Evolutionary conservation across 305 asterid genomes (phyloP), one percentile per base, ranked within the genome.

Genomic region (Salvia sclarea): DNA sequence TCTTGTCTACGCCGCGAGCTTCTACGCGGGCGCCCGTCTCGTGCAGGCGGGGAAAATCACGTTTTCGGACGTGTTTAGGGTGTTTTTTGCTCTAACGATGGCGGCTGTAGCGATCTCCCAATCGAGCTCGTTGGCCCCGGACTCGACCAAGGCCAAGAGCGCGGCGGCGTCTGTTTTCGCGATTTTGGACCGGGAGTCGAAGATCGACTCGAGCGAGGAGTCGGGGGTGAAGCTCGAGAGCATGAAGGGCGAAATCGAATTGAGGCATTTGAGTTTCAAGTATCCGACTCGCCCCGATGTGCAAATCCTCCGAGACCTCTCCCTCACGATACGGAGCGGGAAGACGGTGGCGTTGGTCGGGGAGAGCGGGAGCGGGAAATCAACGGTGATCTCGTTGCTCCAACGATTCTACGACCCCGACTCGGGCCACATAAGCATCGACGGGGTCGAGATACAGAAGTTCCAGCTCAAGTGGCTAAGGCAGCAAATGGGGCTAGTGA

Each of bases 281-380:
- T 91, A 94, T 68, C 91, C 97, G 4, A 86, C 86, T 31, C 79
- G 98, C 70, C 96, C 98, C 0, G 90, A 83, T 67, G 72, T 87
- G 62, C 91, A 82, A 66, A 87, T 94, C 38, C 75, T 94, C 43
- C 74, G 81, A 11, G 97, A 89, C 76, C 84, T 94, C n/a, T 80
- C 76, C 44, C 68, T 94, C 76, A 86, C 80, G 63, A 88, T 94
- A 65, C 92, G 66, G 38, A 78, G 89, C 49, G 98, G 97, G 82
- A 84, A 87, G 96, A 89, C 96, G 0, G 84, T 86, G 12, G 98
- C 97, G 62, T 64, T 88, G 66, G 98, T 89, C 18, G 98, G 98
- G 40, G 97, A 93, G 82, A 93, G 97, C 24, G 98, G 98, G 70
- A 84, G 97, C 8, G 96, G 96, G 25, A 94, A 94, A 74, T 94